phyloP scores from a whole-genome alignment of 2,329 filamentous ascomycete species.

The Pseudogymnoascus sp. region DNA sequence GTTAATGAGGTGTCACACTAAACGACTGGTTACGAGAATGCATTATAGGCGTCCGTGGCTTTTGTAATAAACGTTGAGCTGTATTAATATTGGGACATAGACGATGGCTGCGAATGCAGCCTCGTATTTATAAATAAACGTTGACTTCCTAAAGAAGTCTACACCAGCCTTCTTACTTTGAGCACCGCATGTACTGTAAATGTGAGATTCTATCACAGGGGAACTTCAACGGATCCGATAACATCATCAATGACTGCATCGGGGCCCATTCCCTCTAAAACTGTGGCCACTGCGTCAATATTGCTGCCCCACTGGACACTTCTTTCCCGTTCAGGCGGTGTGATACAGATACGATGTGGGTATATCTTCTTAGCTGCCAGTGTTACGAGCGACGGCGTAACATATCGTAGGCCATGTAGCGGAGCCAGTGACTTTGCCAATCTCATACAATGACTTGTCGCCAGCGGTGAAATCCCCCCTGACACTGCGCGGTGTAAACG shows the following conservation, averaged over 20 bases:
- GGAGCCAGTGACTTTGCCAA: conserved; percentile 68
- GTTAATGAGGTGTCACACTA: conserved; percentile 48
- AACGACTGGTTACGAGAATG: conserved; percentile 2
- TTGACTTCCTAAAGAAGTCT: not conserved
- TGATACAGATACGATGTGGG: conserved; percentile 69
- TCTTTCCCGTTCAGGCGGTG: conserved; percentile 62
- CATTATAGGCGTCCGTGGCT: conserved; percentile 2
- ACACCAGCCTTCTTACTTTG: not conserved
- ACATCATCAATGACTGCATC: conserved; percentile 61
- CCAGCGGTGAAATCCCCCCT: conserved; percentile 66
- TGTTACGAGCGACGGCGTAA: conserved; percentile 74
- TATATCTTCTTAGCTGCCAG: conserved; percentile 84
- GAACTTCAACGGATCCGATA: conserved; percentile 47
- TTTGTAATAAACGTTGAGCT: not conserved
- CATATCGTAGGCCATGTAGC: conserved; percentile 70
- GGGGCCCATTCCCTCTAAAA: conserved; percentile 54
- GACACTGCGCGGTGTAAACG: conserved; percentile 79
- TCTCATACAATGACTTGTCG: conserved; percentile 67
- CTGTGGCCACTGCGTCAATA: conserved; percentile 54
- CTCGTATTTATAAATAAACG: conserved; percentile 1
- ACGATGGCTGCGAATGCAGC: not conserved
- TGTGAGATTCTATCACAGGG: conserved; percentile 31
- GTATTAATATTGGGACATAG: conserved; percentile 7
- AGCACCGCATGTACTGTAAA: not conserved
- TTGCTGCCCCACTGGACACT: conserved; percentile 93